Evolutionary conservation across 1,284 basidiomycete species (phyloP), one percentile per base, ranked within the genome.

Genomic region (Ceratobasidium theobromae): DNA sequence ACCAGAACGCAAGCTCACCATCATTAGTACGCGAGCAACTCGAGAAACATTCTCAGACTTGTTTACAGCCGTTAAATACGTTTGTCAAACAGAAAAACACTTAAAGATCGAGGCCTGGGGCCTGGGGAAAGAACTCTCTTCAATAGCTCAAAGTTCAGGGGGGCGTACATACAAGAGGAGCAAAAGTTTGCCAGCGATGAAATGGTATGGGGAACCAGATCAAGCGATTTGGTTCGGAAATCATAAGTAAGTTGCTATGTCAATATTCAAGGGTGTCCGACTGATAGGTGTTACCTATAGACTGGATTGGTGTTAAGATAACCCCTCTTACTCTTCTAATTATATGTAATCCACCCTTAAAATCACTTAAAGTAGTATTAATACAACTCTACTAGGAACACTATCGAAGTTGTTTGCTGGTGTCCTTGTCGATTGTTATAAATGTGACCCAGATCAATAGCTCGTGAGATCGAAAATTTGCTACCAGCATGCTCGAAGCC

Each of bases 41-140:
- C 68, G 62, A 25, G 70, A 75, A 1, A 74, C 75, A 2, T 80
- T 86, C 53, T 73, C 73, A 4, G 68, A 55, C 0, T 71, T 87
- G 28, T 68, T 86, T 23, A 68, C 68, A 8, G 74, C 73, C 43
- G 71, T 85, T 1, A 70, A 78, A 53, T 72, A 73, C 30, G 76
- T 75, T 18, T 83, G 82, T 23, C 73, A 70, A 58, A 71, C 77
- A 64, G 70, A 78, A 60, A 76, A 76, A 6, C 74, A 83, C 35
- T 73, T 77, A 46, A 76, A 72, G 53, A 73, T 88, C 25, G 85
- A 87, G 70, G 74, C 81, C 0, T 88, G 86, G 84, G 83, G 83
- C 72, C 66, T 85, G 30, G 74, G 76, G 0, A 68, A 71, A 12
- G 70, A 77, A 21, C 71, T 86, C 28, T 68, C 75, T 52, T 68